phyloP scores from a whole-genome alignment of 805 yeast genomes.

The Schwanniomyces sp. region DNA sequence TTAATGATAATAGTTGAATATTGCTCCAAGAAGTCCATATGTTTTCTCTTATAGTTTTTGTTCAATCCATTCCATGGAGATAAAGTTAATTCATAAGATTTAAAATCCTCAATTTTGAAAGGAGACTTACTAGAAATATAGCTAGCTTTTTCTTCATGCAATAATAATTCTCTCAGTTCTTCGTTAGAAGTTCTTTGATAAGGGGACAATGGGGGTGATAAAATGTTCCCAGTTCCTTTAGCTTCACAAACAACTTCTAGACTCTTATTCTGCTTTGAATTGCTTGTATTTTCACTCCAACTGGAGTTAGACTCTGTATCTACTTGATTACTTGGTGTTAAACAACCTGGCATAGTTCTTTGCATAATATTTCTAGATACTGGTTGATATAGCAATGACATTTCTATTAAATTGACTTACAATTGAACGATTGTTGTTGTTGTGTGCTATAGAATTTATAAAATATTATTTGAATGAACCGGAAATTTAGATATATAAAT shows the following conservation, averaged over 20 bases:
- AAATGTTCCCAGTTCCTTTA: conserved; percentile 21
- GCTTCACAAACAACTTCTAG: conserved; percentile 3
- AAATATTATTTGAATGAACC: neutral
- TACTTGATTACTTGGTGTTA: conserved; percentile 25
- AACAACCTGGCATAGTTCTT: conserved; percentile 28
- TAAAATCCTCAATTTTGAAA: conserved; percentile 50
- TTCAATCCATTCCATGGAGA: conserved; percentile 51
- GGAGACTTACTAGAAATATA: conserved; percentile 22
- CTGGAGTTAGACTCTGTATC: conserved; percentile 4
- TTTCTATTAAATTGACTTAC: conserved; percentile 6
- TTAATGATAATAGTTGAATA: conserved; percentile 36
- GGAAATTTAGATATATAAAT: neutral
- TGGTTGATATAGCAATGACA: conserved; percentile 36
- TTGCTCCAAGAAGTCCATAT: conserved; percentile 52
- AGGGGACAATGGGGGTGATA: conserved; percentile 49
- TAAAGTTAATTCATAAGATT: conserved; percentile 47
- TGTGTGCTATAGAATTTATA: neutral
- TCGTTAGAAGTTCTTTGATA: conserved; percentile 21
- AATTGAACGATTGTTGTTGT: neutral
- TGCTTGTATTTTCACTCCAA: neutral
- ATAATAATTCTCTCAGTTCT: neutral
- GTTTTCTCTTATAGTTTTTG: conserved; percentile 47
- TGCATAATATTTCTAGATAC: conserved; percentile 25
- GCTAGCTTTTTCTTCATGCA: neutral
- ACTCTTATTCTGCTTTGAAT: conserved; percentile 1